Base-by-base conservation (phyloP, 2,329 filamentous ascomycete genomes). In the Phaeosphaeriaceae sp. region DNA sequence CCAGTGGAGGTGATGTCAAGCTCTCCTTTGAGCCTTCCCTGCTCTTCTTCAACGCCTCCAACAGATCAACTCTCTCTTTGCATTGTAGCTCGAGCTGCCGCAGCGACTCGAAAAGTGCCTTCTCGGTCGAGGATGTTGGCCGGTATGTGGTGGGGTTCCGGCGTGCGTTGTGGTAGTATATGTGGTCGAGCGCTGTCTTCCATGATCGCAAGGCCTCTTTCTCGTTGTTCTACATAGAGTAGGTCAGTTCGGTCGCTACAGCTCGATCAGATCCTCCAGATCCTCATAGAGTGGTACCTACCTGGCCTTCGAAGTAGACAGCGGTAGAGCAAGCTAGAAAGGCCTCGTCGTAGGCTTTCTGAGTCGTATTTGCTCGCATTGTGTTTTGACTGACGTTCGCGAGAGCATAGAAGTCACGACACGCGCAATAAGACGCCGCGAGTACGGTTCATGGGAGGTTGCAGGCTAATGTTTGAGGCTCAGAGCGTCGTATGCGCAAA, bases 341-440 rank as follows among this genome's bases (percentile, higher is more conserved):
- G 78, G 91, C 93, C 78, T 98, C 93, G 81, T 98, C 94, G 81
- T 98, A 98, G 55, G 93, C 96, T 85, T 97, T 97, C 81, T 98
- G 94, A 78, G 97, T 88, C 62, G 88, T 88, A 74, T 88, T 88
- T 76, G 82, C 81, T 73, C 83, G 82, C 80, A 85, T 85, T 36
- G 57, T 62, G 42, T 48, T 58, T 41, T 53, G 57, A 51, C 56
- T 58, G 41, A 50, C 47, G 45, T 33, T 24, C 20, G 58, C 31
- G 54, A 57, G 36, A 40, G 36, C 36, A 40, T 40, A 40, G 36
- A 40, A n/a, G 36, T 48, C 58, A 53, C 51, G 54, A 15, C 51
- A 53, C 54, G 27, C 86, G 76, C 80, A 79, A 72, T 81, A 79
- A 76, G 83, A 83, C 44, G 46, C 45, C 17, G 47, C 53, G 55